Base-by-base conservation (phyloP, 352 stramenopile species). In the Phytophthora capsici region DNA sequence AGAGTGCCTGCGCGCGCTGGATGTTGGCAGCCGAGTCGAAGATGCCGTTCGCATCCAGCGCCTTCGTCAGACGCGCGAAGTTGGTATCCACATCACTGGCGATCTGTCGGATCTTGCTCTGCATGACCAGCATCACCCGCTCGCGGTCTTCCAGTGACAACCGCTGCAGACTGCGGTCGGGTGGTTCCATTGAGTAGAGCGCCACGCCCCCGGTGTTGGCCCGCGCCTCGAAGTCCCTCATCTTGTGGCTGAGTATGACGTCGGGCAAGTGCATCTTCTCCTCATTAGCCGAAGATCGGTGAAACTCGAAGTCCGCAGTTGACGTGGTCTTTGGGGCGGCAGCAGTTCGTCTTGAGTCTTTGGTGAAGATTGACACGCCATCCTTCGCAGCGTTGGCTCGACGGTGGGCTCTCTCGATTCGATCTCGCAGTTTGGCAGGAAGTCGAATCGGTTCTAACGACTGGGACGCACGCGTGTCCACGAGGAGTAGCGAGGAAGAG, bases 151-250 rank as follows among this genome's bases (percentile, higher is more conserved):
- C 82, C 17, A 93, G 63, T 25, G 66, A 84, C 20, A 93, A 63
- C 3, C 70, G 71, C 10, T 81, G 73, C 34, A 93, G 65, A 50
- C 68, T 76, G 4, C 69, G 77, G 40, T 90, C 81, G 8, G 86
- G 58, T 44, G 83, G 82, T 32, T 90, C 82, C 8, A 59, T 36
- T n/a, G 75, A 64, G 37, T 88, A 76, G 23, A 90, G 50, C 10
- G 60, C 72, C 16, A 80, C 78, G 6, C 46, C 49, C 4, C 58
- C 58, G 8, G 71, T 57, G 53, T 76, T 83, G 26, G 80, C 87
- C 28, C 86, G 85, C 14, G 83, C 82, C 53, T 94, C 83, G 59
- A 92, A 92, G 40, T 90, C 82, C 54, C 84, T 69, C 82, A 91
- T 89, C 50, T 94, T 94, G 67, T 94, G 83, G 54, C 75, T 73